Evolutionary conservation across 805 yeast genomes (phyloP).

Genomic region (Priceomyces castillae): DNA sequence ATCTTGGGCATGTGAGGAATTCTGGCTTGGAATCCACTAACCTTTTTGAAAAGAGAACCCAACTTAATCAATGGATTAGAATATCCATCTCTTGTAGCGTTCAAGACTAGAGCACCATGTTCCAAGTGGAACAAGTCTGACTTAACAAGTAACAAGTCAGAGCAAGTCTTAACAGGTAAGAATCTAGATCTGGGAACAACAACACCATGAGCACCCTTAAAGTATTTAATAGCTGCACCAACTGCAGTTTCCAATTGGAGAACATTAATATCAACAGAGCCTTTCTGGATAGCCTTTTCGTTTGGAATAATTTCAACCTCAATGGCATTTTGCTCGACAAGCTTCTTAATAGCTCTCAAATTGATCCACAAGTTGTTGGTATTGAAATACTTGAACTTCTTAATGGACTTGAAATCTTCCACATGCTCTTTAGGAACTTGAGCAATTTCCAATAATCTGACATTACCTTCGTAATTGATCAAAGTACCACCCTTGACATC

Average conservation of each 20-base stretch:
- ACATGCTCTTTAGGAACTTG: slow-evolving; percentile 98
- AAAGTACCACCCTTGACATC: slow-evolving; percentile 99
- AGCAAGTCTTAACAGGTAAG: slow-evolving; percentile 96
- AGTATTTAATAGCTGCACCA: slow-evolving; percentile 98
- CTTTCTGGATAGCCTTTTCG: slow-evolving; percentile 75
- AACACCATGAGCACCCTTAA: slow-evolving; percentile 93
- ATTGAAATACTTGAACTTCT: slow-evolving; percentile 97
- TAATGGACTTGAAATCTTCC: slow-evolving; percentile 96
- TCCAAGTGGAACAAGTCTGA: slow-evolving; percentile 88
- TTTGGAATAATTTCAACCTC: slow-evolving; percentile 96
- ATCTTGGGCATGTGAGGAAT: slow-evolving; percentile 95
- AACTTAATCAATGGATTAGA: slow-evolving; percentile 92
- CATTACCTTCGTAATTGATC: slow-evolving; percentile 92
- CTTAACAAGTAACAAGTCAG: slow-evolving; percentile 90
- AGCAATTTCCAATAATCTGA: slow-evolving; percentile 91
- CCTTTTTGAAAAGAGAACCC: slow-evolving; percentile 96
- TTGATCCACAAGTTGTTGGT: slow-evolving; percentile 98
- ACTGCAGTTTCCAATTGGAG: slow-evolving; percentile 97
- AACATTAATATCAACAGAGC: slow-evolving; percentile 76
- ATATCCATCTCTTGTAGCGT: slow-evolving; percentile 83
- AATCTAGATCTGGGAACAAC: slow-evolving; percentile 98
- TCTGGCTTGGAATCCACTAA: slow-evolving; percentile 83
- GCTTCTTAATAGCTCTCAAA: slow-evolving; percentile 87
- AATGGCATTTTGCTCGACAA: slow-evolving; percentile 78
- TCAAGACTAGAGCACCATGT: slow-evolving; percentile 86